A percentile compares a stretch with the other conserved stretches of the same genome.
Conservation (phyloP, 495 filamentous ascomycete species). For the Aspergillus cavernicola region DNA sequence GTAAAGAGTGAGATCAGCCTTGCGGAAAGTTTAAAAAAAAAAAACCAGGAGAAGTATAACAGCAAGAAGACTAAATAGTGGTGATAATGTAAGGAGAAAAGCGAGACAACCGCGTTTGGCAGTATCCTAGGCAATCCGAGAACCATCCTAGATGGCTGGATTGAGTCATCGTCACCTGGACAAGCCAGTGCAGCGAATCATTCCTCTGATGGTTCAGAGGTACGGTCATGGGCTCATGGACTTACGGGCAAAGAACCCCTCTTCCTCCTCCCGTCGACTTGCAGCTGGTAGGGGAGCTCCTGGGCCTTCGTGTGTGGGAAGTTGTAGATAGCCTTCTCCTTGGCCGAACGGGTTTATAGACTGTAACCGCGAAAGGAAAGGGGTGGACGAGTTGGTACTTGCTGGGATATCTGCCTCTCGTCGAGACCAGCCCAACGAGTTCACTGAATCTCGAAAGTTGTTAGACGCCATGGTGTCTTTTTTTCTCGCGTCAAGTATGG, state of each 20-base stretch:
- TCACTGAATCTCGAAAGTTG: conserved; percentile 90
- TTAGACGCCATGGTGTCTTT: conserved; percentile 72
- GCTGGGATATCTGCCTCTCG: conserved; percentile 76
- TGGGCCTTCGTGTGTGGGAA: conserved; percentile 78
- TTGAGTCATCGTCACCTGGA: conserved; percentile 38
- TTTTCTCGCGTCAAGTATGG: not conserved
- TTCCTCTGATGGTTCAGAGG: conserved; percentile 5
- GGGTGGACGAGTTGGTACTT: conserved; percentile 67
- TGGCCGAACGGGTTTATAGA: conserved; percentile 85
- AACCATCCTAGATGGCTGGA: conserved; percentile 39
- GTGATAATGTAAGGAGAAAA: conserved; percentile 1
- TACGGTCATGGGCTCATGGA: conserved; percentile 35
- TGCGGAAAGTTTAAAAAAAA: conserved; percentile 16
- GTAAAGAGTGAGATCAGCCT: conserved; percentile 23
- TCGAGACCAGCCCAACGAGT: conserved; percentile 90
- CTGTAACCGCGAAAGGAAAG: conserved; percentile 76
- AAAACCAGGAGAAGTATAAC: conserved; percentile 9
- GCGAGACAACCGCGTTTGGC: not conserved
- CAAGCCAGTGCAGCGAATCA: conserved; percentile 22
- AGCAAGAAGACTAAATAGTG: conserved; percentile 5
- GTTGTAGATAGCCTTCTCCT: conserved; percentile 78
- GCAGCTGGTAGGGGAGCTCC: conserved; percentile 86
- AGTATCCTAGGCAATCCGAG: conserved; percentile 12
- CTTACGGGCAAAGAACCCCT: conserved; percentile 94
- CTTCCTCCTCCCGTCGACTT: conserved; percentile 86